These are phyloP conservation scores for Elongisporangium anandrum DNA, from an alignment of 352 stramenopile species.

Conservation along the genomic window DNA sequence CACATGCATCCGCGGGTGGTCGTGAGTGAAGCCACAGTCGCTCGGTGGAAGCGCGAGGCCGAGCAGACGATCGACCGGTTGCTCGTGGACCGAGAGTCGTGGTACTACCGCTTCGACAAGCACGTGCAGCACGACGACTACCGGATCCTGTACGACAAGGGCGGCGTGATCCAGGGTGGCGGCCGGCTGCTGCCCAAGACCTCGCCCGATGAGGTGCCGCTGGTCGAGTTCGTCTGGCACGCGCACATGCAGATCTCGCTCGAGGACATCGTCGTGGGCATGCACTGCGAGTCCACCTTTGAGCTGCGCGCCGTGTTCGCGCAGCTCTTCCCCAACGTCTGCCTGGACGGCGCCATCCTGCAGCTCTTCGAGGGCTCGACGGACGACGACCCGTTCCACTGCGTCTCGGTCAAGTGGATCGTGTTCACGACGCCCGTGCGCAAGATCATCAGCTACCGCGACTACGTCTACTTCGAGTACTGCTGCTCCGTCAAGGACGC, in stretches of 20 bases:
- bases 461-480: slow-evolving; percentile 30
- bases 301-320: neutral
- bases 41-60: neutral
- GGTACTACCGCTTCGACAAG: neutral
- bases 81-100: neutral
- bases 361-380: slow-evolving; percentile 4
- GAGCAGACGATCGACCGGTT: neutral
- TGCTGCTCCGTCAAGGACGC: neutral
- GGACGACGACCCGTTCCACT: slow-evolving; percentile 25
- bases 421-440: slow-evolving; percentile 2
- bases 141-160: neutral
- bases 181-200: neutral
- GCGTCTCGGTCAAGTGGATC: slow-evolving; percentile 28
- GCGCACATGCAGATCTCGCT: neutral
- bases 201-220: neutral
- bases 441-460: slow-evolving; percentile 6
- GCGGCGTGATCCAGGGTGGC: neutral
- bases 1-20: neutral
- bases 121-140: neutral
- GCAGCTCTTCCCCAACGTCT: neutral
- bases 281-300: neutral
- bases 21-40: neutral
- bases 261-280: neutral
- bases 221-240: neutral
- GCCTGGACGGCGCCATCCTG: neutral